Evolutionary conservation across 2,329 filamentous ascomycete genomes (phyloP).

Genomic region (Pezicula neosporulosa): DNA sequence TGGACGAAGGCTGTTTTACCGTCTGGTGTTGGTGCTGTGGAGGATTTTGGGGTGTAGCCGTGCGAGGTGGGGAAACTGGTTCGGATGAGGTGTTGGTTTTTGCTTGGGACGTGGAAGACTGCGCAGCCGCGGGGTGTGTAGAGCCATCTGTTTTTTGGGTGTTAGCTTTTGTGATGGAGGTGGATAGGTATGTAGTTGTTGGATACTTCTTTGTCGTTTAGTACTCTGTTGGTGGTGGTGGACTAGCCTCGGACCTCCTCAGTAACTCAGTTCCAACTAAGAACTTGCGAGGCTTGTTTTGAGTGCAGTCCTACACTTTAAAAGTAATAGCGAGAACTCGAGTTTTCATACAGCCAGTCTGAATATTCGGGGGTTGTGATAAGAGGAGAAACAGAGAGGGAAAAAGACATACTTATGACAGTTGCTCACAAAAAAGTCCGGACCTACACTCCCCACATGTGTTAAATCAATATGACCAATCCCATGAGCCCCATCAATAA

Average conservation of each 20-base stretch:
- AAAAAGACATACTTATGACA: conserved; percentile 74
- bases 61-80: conserved; percentile 78
- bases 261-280: too few species aligned
- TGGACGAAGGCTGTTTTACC: conserved; percentile 53
- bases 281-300: too few species aligned
- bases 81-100: conserved; percentile 73
- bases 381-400: neutral
- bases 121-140: conserved; percentile 78
- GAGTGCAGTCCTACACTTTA: too few species aligned
- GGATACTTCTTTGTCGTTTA: neutral
- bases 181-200: neutral
- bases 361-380: neutral
- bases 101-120: conserved; percentile 73
- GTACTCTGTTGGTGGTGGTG: neutral
- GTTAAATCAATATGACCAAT: conserved; percentile 70
- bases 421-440: conserved; percentile 86
- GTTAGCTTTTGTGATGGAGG: neutral
- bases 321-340: too few species aligned
- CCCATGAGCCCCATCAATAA: conserved; percentile 82
- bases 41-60: conserved; percentile 50
- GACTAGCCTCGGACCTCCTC: neutral
- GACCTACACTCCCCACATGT: conserved; percentile 61
- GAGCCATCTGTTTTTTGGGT: conserved; percentile 55
- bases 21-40: conserved; percentile 33
- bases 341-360: too few species aligned